These are phyloP conservation scores for Voacanga thouarsii DNA, from an alignment of 257 asterid species.

Conservation along the genomic window DNA sequence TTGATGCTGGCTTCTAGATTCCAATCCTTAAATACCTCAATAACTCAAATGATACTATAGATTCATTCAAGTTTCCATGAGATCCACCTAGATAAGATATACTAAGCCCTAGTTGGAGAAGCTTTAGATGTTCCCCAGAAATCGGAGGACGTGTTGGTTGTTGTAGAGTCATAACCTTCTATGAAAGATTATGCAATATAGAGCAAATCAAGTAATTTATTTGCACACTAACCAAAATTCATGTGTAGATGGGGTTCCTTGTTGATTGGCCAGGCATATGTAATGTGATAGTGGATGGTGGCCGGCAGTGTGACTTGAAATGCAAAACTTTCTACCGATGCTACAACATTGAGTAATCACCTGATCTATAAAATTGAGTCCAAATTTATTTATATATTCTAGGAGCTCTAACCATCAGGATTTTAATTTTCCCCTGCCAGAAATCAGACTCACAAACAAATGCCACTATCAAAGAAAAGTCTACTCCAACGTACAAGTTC, in stretches of 20 bases:
- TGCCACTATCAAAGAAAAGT: neutral
- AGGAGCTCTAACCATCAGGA: neutral
- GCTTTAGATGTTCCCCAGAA: neutral
- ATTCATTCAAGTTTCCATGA: neutral
- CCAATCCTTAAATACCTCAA: neutral
- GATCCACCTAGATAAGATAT: neutral
- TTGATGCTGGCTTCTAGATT: neutral
- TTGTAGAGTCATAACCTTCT: neutral
- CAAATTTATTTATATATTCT: neutral
- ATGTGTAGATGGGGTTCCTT: neutral
- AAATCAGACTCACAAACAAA: neutral
- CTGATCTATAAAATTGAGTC: neutral
- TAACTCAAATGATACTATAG: neutral
- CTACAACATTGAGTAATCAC: neutral
- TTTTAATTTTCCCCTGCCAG: neutral
- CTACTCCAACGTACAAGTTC: slow-evolving; percentile 50
- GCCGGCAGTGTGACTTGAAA: neutral
- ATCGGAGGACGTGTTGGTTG: neutral
- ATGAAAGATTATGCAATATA: neutral
- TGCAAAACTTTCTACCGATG: too few species aligned
- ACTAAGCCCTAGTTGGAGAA: neutral
- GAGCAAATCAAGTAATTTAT: neutral
- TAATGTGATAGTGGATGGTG: neutral
- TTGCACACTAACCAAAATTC: neutral
- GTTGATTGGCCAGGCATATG: neutral